These are phyloP conservation scores for Nemania sp. DNA, from an alignment of 2,329 filamentous ascomycete genomes.

Conservation along the genomic window DNA sequence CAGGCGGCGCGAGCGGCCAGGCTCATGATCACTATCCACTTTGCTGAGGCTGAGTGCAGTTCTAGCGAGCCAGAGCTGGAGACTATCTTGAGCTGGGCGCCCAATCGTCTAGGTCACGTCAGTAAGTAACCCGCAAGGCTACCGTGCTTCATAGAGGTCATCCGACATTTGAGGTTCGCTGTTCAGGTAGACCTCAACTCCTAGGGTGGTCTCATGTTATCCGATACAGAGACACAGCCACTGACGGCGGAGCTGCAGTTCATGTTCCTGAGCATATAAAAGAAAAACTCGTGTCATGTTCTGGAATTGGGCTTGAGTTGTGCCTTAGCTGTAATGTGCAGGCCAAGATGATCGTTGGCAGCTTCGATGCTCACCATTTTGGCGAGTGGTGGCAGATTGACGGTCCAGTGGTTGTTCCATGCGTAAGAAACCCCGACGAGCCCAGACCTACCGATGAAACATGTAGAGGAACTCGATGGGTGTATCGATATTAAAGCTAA, in stretches of 20 bases:
- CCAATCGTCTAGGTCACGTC: conserved; percentile 75
- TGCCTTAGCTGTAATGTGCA: conserved; percentile 83
- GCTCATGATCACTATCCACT: conserved; percentile 73
- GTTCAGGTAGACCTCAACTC: too few species aligned
- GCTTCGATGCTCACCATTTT: conserved; percentile 74
- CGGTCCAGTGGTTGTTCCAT: conserved; percentile 65
- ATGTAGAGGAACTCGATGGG: too few species aligned
- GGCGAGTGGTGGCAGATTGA: conserved; percentile 67
- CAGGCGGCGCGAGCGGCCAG: conserved; percentile 55
- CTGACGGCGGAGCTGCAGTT: conserved; percentile 39
- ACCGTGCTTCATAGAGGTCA: background rate
- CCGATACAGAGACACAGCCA: background rate
- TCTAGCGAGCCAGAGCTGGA: conserved; percentile 62
- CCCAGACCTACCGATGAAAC: too few species aligned
- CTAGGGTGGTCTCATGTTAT: background rate
- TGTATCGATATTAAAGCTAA: too few species aligned
- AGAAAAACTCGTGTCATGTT: conserved; percentile 50
- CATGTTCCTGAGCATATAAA: conserved; percentile 67
- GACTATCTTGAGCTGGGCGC: conserved; percentile 66
- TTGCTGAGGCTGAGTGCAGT: conserved; percentile 68
- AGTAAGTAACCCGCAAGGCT: conserved; percentile 39
- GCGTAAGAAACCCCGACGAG: conserved; percentile 56
- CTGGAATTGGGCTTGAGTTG: conserved; percentile 69
- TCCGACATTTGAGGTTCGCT: too few species aligned
- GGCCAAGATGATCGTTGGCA: conserved; percentile 70